phyloP scores from a whole-genome alignment of 768 basidiomycete genomes.

The Udeniomyces megalosporus region DNA sequence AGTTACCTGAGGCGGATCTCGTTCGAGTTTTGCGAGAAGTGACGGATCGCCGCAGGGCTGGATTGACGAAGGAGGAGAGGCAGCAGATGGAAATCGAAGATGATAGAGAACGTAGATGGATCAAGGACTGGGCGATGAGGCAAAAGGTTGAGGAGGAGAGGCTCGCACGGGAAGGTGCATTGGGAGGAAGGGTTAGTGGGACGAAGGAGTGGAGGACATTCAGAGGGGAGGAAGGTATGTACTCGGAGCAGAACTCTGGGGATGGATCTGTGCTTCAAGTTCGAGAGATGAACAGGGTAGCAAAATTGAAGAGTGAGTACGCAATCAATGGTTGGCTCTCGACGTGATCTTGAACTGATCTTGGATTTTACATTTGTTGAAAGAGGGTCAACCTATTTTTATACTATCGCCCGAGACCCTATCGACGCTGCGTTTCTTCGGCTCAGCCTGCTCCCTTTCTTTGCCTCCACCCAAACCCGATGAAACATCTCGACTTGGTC shows the following conservation, averaged over 20 bases:
- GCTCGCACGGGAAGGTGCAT: neutral
- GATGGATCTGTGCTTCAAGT: too few species aligned
- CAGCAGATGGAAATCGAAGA: neutral
- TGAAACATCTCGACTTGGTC: neutral
- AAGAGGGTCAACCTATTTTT: too few species aligned
- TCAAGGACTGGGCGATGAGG: neutral
- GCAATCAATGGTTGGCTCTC: too few species aligned
- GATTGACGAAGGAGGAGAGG: neutral
- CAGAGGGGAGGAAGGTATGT: too few species aligned
- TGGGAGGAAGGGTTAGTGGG: constrained; percentile 8
- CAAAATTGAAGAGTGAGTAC: too few species aligned
- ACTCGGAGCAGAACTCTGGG: too few species aligned
- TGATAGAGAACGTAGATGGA: neutral
- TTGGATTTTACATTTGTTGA: too few species aligned
- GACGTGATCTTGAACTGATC: too few species aligned
- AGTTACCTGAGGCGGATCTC: constrained; percentile 1
- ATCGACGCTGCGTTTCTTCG: too few species aligned
- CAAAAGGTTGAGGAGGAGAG: neutral
- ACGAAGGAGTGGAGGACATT: neutral
- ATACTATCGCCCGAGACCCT: too few species aligned
- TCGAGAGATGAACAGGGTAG: too few species aligned
- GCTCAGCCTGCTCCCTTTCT: neutral
- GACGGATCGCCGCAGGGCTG: neutral
- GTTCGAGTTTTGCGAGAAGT: neutral
- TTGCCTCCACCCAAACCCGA: neutral